Evolutionary conservation across 768 basidiomycete genomes (phyloP), one percentile per base, ranked within the genome.

Genomic region (Boletus sp.): DNA sequence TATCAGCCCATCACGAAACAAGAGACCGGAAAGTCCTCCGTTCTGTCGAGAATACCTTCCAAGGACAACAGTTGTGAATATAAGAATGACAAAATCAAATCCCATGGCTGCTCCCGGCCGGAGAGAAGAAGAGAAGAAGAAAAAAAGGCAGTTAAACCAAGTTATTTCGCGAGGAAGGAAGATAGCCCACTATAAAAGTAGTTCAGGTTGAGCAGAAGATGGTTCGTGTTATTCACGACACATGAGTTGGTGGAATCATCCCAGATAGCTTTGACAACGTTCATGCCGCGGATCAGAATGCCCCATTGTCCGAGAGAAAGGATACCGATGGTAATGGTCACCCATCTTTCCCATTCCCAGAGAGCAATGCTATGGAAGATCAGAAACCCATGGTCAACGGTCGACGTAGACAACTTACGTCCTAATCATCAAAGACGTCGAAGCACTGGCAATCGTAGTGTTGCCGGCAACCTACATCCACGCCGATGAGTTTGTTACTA

Each of bases 1-100:
- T 7, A 86, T 80, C 42, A 90, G 72, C 19, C 88, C 87, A 60
- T 88, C 87, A n/a, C 79, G 76, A 71, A 88, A 87, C 47, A 90
- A 79, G 44, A 90, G 69, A 59, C 79, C 77, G 78, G 85, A 87
- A n/a, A 89, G 74, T 30, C 64, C 64, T 55, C 77, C 81, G 5
- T 81, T 84, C 59, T 79, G 80, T 38, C 77, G 75, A 25, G 60
- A 62, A 48, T 57, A 63, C 55, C 73, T 74, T 42, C 78, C 72
- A 29, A 88, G 74, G 1, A 82, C 80, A 25, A 81, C 57, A 11
- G 80, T 74, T 1, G 83, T 85, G 57, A 83, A 78, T 13, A 76
- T 59, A 23, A 87, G 72, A 56, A 88, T 83, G 37, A 79, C 68
- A 30, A 85, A 75, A 61, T 88, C 85, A 60, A 87, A 88, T 29